Evolutionary conservation across 148 eudicot genomes (phyloP).

Genomic region (Rhododendron henanense): DNA sequence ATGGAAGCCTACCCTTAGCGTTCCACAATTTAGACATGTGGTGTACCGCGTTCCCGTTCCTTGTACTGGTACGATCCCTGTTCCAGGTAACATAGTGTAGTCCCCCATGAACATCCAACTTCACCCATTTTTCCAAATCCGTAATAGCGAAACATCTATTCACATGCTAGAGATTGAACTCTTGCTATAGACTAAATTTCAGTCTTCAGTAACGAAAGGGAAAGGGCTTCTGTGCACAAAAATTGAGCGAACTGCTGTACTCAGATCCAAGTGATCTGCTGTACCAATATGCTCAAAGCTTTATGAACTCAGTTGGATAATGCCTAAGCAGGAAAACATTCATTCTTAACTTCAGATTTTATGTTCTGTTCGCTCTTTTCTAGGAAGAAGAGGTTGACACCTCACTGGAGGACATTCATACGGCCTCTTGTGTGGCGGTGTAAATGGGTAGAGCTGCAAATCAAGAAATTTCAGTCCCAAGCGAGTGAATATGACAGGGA

Average conservation of each 20-base stretch:
- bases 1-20: neutral
- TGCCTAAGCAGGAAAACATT: neutral
- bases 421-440: constrained; percentile 75
- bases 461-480: constrained; percentile 43
- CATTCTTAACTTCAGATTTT: neutral
- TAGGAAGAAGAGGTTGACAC: constrained; percentile 66
- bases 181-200: neutral
- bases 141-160: neutral
- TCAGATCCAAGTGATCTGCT: neutral
- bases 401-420: constrained; percentile 66
- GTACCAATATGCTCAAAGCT: neutral
- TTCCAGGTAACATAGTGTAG: too few relatives aligned
- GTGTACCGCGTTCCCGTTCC: neutral
- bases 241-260: neutral
- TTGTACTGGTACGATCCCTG: too few relatives aligned
- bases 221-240: neutral
- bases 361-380: neutral
- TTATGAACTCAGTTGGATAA: neutral
- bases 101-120: neutral
- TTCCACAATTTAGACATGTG: neutral
- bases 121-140: neutral
- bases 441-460: constrained; percentile 73
- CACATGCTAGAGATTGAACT: neutral
- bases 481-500: constrained; percentile 48
- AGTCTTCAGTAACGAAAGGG: neutral